These are phyloP conservation scores for Laguncularia racemosa DNA, from an alignment of 345 rosid species.

Conservation along the genomic window DNA sequence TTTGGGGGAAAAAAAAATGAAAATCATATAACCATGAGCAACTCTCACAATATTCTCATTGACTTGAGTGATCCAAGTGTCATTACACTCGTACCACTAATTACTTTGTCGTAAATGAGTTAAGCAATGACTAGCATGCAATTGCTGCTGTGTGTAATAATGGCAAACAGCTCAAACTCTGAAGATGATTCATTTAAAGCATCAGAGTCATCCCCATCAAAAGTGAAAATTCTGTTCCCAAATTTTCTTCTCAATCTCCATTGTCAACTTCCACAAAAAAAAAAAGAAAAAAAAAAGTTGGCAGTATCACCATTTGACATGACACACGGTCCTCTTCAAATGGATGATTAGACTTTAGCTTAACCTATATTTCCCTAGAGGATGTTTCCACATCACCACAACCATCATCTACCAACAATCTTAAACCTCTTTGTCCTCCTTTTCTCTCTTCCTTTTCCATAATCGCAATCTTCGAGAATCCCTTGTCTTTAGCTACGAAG, in stretches of 20 bases:
- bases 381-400: too few species aligned
- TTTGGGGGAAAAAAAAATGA: conserved; percentile 62
- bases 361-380: too few species aligned
- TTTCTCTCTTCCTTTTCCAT: too few species aligned
- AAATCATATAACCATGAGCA: conserved; percentile 70
- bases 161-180: conserved; percentile 58
- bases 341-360: too few species aligned
- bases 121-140: conserved; percentile 55
- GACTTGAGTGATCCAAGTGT: conserved; percentile 56
- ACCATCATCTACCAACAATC: too few species aligned
- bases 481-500: too few species aligned
- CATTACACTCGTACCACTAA: conserved; percentile 66
- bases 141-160: conserved; percentile 53
- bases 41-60: conserved; percentile 57
- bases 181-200: conserved; percentile 38
- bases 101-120: conserved; percentile 50
- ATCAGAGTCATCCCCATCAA: conserved; percentile 46
- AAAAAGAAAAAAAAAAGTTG: too few species aligned
- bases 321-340: too few species aligned
- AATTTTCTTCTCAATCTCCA: conserved; percentile 45
- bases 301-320: too few species aligned
- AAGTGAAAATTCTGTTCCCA: conserved; percentile 47
- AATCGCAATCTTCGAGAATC: too few species aligned
- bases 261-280: too few species aligned
- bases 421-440: too few species aligned